Conservation (phyloP, 805 yeast genomes). For the Yamadazyma akitaensis region DNA sequence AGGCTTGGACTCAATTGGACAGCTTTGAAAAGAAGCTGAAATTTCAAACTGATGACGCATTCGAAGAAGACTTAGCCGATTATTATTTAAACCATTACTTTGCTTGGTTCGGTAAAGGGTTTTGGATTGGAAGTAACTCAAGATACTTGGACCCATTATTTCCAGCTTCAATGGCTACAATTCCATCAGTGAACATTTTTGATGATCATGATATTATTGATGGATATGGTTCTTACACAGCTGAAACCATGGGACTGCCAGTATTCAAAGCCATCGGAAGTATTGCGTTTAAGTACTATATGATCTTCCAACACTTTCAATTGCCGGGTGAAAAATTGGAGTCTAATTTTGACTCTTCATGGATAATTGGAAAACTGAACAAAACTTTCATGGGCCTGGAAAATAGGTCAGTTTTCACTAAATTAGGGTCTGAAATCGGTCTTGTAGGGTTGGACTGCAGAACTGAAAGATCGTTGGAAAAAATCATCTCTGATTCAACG, state of each 20-base stretch:
- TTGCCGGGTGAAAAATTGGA: slow-evolving; percentile 41
- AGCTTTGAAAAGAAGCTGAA: slow-evolving; percentile 43
- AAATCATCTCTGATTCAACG: slow-evolving; percentile 52
- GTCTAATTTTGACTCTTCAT: slow-evolving; percentile 37
- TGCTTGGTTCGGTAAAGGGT: slow-evolving; percentile 89
- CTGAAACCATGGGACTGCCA: slow-evolving; percentile 67
- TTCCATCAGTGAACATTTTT: slow-evolving; percentile 81
- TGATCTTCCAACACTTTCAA: slow-evolving; percentile 88
- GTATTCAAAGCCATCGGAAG: slow-evolving; percentile 72
- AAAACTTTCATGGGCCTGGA: slow-evolving; percentile 60
- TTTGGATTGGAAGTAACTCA: slow-evolving; percentile 70
- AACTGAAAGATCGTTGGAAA: slow-evolving; percentile 72
- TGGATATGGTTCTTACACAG: slow-evolving; percentile 88
- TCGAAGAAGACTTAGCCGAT: slow-evolving; percentile 52
- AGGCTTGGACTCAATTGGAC: slow-evolving; percentile 60
- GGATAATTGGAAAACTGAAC: slow-evolving; percentile 67
- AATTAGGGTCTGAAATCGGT: slow-evolving; percentile 71
- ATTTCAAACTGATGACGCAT: slow-evolving; percentile 43
- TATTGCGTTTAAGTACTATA: slow-evolving; percentile 78
- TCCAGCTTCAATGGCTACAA: slow-evolving; percentile 74
- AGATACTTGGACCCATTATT: slow-evolving; percentile 62
- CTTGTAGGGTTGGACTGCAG: slow-evolving; percentile 88
- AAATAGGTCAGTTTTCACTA: slow-evolving; percentile 66
- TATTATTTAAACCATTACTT: slow-evolving; percentile 74
- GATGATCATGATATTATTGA: slow-evolving; percentile 98